phyloP scores from a whole-genome alignment of 208 protist genomes.

The Trichomonas vaginalis region DNA sequence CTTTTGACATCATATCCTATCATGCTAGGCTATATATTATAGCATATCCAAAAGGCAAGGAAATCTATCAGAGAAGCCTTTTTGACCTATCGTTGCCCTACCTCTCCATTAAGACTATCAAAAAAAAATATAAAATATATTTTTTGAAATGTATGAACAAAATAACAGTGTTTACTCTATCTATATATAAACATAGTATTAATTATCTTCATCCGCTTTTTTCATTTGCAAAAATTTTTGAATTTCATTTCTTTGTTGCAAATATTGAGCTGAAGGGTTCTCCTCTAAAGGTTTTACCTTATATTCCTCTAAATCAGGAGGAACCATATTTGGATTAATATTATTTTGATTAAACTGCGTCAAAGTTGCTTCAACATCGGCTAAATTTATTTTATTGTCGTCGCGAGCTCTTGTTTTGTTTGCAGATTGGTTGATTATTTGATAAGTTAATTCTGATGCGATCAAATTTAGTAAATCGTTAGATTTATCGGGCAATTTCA shows the following conservation, averaged over 20 bases:
- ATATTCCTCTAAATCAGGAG: not conserved
- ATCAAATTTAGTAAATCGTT: not conserved
- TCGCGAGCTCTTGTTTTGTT: not conserved
- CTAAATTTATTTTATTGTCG: not conserved
- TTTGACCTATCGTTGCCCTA: too few relatives aligned
- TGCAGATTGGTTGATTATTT: not conserved
- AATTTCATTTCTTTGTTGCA: not conserved
- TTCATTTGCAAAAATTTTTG: not conserved
- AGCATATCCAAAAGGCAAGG: too few relatives aligned
- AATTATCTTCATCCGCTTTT: not conserved
- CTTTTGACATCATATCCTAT: too few relatives aligned
- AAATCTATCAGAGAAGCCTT: too few relatives aligned
- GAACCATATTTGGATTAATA: not conserved
- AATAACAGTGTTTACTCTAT: not conserved
- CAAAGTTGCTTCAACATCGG: not conserved
- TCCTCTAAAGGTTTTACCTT: not conserved
- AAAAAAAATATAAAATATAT: too few relatives aligned
- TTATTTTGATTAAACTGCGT: not conserved
- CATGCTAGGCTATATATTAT: too few relatives aligned
- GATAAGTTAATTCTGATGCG: not conserved
- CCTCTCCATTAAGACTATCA: too few relatives aligned
- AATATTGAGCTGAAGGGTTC: not conserved
- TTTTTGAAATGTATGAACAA: not conserved
- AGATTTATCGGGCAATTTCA: not conserved
- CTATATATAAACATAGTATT: not conserved